Evolutionary conservation across 2,329 filamentous ascomycete genomes (phyloP), one percentile per base, ranked within the genome.

Genomic region (Apiospora saccharicola): DNA sequence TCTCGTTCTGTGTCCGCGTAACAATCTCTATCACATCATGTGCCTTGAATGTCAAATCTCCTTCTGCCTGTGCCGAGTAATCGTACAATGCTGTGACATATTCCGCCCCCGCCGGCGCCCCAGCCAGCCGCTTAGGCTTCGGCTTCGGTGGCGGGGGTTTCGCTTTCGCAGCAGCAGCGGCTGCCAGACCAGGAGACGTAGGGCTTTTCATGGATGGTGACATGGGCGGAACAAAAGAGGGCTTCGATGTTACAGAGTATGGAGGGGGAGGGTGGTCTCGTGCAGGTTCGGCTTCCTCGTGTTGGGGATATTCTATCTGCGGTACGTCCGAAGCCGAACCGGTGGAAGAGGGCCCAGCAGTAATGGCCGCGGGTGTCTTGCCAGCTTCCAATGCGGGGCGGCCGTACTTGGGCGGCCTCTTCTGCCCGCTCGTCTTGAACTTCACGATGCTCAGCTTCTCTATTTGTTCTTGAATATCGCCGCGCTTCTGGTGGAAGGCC

Each of bases 31-130:
- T 98, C 5, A 93, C 85, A 74, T 99, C 96, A 6, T 96, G 95
- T 0, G 94, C 91, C 24, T 89, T 89, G 84, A 99, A 99, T 78
- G 94, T 97, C 74, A 99, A 85, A 80, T 99, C 96, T 3, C 95
- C 95, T 75, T 97, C 95, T 0, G 96, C 95, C 81, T 98, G 95
- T 7, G 96, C 96, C 74, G 97, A 94, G 79, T 97, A 99, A 80
- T 98, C 96, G 82, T 98, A 99, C 74, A 99, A 84, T 10, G 96
- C 96, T 3, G 95, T 98, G 46, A 93, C 95, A 0, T 90, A 95
- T 82, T 98, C 95, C 0, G 89, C 88, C 7, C 67, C 70, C 0
- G 86, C 84, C 0, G 92, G 90, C 22, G 85, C 87, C 3, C 87
- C 91, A 75, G 88, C 92, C 67, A 98, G 85, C 71, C 91, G 95